Base-by-base conservation (phyloP, 2,329 filamentous ascomycete species). In the Sarocladiaceae sp. region DNA sequence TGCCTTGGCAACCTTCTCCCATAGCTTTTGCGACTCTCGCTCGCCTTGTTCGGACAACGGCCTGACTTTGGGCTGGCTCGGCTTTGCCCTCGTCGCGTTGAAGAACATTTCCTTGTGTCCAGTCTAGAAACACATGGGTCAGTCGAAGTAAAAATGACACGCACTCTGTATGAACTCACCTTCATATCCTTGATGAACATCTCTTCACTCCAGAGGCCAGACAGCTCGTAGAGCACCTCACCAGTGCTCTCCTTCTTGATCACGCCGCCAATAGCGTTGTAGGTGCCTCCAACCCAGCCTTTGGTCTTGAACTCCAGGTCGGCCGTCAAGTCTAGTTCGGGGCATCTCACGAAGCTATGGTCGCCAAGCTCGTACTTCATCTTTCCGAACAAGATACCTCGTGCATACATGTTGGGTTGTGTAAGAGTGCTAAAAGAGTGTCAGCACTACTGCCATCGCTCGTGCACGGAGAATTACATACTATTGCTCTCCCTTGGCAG, bases 361-460 rank as follows among this genome's bases (percentile, higher is more conserved):
- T 97, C 93, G 57, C 93, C 94, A 7, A 99, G 83, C 73, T 99
- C 94, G 70, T 97, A 99, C 70, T 97, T 97, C 94, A 99, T 97
- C 70, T 97, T 97, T 46, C 94, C 94, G 63, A 99, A 97, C 8
- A 99, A 77, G 55, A 99, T 97, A 31, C 94, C 93, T 56, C 94
- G 83, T 20, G 93, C 94, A 68, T 99, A 99, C 91, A 99, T 99
- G 74, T 99, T 99, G 17, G 94, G 94, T 65, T 99, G 94, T 4
- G 94, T 97, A 50, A 97, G 72, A 63, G 95, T 89, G 70, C 90
- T 95, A 39, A 6, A 23, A 8, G 33, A 33, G 17, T 31, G 31
- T 28, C 39, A 29, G 40, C 33, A 2, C 11, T 12, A 29, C 25
- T 10, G 5, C 17, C 8, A 44, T 26, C 17, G 31, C 2, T 7